phyloP scores from a whole-genome alignment of 73 alveolate species.

The Breviolum minutum region DNA sequence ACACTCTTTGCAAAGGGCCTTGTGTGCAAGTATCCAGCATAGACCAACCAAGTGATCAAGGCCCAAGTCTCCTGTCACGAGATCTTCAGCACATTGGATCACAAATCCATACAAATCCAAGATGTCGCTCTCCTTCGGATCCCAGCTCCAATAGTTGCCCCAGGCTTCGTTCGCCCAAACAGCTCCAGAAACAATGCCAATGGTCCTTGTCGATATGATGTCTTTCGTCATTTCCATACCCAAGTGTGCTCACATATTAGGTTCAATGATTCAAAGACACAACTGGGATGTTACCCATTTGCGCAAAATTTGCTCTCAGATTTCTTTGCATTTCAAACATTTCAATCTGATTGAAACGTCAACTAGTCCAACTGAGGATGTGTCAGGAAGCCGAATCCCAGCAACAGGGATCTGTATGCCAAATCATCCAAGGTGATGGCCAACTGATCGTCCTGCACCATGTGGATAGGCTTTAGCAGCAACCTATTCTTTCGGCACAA shows the following conservation, averaged over 20 bases:
- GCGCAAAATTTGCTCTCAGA: no score
- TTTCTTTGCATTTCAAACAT: no score
- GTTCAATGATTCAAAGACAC: not conserved
- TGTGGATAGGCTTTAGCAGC: not conserved
- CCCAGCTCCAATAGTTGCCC: constrained; percentile 95
- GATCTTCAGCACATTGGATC: not conserved
- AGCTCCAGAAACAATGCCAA: constrained; percentile 82
- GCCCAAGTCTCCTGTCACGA: constrained; percentile 85
- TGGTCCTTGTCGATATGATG: constrained; percentile 19
- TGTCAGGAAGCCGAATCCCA: constrained; percentile 83
- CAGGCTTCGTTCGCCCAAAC: constrained; percentile 94
- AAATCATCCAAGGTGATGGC: constrained; percentile 79
- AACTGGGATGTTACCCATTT: no score
- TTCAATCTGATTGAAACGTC: no score
- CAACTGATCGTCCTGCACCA: constrained; percentile 66
- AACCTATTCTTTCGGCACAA: not conserved
- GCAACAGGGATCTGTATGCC: constrained; percentile 70
- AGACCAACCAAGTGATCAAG: constrained; percentile 64
- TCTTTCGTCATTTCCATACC: no score
- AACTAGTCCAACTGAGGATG: constrained; percentile 31
- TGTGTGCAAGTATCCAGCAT: constrained; percentile 80
- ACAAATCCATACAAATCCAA: no score
- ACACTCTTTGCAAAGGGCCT: not conserved
- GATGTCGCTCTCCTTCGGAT: constrained; percentile 44
- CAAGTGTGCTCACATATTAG: not conserved